A percentile compares a stretch with the other conserved stretches of the same genome.
phyloP scores from a whole-genome alignment of 169 alveolate species.

The Plasmodium inui region DNA sequence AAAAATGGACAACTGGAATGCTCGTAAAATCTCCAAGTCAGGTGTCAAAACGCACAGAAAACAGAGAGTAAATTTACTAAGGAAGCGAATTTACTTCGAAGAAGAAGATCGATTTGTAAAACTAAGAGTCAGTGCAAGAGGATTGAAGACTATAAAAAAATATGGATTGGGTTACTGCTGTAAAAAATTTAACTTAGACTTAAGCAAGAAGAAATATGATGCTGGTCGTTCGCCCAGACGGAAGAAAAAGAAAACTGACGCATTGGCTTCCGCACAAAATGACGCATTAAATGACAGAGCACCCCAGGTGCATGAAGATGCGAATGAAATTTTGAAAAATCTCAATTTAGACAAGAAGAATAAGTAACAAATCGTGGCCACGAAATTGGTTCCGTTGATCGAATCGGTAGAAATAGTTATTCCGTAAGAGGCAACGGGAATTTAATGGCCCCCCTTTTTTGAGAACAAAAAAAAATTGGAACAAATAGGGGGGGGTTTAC shows the following conservation, averaged over 20 bases:
- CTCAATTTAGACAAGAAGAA: slow-evolving; percentile 9
- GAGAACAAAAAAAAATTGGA: too few species aligned
- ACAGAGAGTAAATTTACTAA: slow-evolving; percentile 85
- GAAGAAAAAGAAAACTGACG: slow-evolving; percentile 35
- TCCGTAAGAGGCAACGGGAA: not conserved
- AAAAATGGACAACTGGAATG: slow-evolving; percentile 90
- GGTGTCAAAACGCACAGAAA: slow-evolving; percentile 81
- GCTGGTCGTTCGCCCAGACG: slow-evolving; percentile 85
- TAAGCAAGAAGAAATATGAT: slow-evolving; percentile 84
- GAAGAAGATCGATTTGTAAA: slow-evolving; percentile 83
- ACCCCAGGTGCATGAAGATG: slow-evolving; percentile 25
- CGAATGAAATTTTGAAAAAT: slow-evolving; percentile 20
- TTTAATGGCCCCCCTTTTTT: not conserved
- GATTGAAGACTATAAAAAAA: slow-evolving; percentile 87
- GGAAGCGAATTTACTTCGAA: slow-evolving; percentile 88
- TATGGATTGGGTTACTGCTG: slow-evolving; percentile 88
- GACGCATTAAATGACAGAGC: not conserved
- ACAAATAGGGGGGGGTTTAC: not conserved
- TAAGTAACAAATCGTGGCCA: not conserved
- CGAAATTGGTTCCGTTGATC: not conserved
- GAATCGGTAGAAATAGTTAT: not conserved
- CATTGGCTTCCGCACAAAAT: not conserved
- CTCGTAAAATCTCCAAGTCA: slow-evolving; percentile 85
- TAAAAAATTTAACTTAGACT: slow-evolving; percentile 84
- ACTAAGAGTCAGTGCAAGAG: slow-evolving; percentile 86